Evolutionary conservation across 805 yeast species (phyloP).

Genomic region (Candida sonorensis): DNA sequence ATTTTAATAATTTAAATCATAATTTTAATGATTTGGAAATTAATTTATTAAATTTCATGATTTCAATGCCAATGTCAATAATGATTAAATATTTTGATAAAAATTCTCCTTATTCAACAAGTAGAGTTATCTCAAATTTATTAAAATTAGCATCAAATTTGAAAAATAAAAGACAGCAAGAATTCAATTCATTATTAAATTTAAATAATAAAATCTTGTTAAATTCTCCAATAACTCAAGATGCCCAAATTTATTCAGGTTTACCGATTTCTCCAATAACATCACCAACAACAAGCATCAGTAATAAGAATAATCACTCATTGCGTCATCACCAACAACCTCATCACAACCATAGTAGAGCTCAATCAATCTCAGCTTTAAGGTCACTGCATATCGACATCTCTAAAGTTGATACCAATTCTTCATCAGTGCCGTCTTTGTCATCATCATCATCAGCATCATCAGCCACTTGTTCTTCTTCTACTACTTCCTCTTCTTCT

Average conservation of each 20-base stretch:
- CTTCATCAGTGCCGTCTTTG: too few relatives aligned
- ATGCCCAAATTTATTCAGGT: constrained; percentile 13
- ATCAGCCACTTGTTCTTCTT: too few relatives aligned
- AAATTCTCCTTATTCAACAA: constrained; percentile 6
- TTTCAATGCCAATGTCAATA: constrained; percentile 19
- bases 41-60: constrained; percentile 17
- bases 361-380: constrained; percentile 18
- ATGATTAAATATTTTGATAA: constrained; percentile 20
- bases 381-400: constrained; percentile 17
- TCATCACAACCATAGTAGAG: constrained; percentile 14
- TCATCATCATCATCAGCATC: too few relatives aligned
- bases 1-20: constrained; percentile 24
- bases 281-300: too few relatives aligned
- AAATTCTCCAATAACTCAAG: too few relatives aligned
- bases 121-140: constrained; percentile 18
- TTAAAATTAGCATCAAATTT: constrained; percentile 21
- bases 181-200: too few relatives aligned
- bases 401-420: constrained; percentile 6
- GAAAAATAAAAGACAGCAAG: constrained; percentile 19
- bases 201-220: too few relatives aligned
- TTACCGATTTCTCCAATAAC: constrained; percentile 25
- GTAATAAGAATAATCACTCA: too few relatives aligned
- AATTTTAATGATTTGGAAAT: constrained; percentile 25
- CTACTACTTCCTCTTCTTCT: too few relatives aligned
- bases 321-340: constrained; percentile 6